Percentiles rank a stretch among this genome's conserved stretches.
These are phyloP conservation scores for Ilex paraguariensis DNA, from an alignment of 305 asterid species.

Conservation along the genomic window DNA sequence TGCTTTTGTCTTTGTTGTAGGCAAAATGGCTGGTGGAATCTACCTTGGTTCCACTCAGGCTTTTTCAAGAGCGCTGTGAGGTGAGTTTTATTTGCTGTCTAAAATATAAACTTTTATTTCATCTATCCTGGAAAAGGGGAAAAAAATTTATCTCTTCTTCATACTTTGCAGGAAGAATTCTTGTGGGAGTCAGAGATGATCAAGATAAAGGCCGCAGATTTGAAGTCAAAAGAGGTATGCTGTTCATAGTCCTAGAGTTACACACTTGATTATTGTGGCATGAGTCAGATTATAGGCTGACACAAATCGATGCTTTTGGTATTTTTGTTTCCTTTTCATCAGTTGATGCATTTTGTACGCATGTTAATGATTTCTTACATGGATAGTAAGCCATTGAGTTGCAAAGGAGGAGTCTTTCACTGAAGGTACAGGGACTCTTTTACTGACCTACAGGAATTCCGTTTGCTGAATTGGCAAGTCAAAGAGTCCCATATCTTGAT, in stretches of 20 bases:
- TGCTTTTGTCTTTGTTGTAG: conserved; percentile 29
- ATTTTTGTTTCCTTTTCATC: too few species aligned
- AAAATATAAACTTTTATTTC: neutral
- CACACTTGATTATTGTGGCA: too few species aligned
- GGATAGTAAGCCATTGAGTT: too few species aligned
- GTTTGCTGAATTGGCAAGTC: neutral
- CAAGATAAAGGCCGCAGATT: conserved; percentile 88
- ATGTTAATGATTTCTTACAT: too few species aligned
- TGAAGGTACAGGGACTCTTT: neutral
- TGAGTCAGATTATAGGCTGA: too few species aligned
- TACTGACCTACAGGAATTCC: neutral
- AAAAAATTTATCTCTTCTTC: neutral
- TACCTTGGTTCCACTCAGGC: conserved; percentile 83
- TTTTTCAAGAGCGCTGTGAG: conserved; percentile 97
- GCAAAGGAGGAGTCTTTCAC: neutral
- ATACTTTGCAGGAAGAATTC: conserved; percentile 72
- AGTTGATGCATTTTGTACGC: too few species aligned
- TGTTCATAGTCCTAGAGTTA: neutral
- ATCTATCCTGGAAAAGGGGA: too few species aligned
- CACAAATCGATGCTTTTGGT: too few species aligned
- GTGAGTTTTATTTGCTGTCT: conserved; percentile 27
- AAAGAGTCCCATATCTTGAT: neutral
- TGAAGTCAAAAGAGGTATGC: conserved; percentile 91
- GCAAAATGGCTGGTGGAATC: conserved; percentile 99
- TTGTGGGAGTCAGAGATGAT: conserved; percentile 94